Conservation (phyloP, 2,329 filamentous ascomycete genomes). For the Neoascochyta sp. region DNA sequence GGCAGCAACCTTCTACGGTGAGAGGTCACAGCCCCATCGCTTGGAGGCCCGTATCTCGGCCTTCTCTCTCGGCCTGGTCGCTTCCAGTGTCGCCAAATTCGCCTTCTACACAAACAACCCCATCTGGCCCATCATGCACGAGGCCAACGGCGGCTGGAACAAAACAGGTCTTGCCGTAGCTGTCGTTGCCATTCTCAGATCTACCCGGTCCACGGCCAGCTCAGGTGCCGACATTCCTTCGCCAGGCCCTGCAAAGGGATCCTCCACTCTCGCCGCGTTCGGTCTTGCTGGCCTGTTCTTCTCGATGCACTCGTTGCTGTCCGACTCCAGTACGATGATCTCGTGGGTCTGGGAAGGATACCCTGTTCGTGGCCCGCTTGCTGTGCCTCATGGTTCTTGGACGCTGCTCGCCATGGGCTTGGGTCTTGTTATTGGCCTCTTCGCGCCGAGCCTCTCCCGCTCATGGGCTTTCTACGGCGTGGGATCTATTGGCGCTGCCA, state of each 20-base stretch:
- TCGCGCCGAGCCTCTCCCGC: constrained; percentile 64
- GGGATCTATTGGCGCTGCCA: constrained; percentile 72
- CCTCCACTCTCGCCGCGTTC: constrained; percentile 66
- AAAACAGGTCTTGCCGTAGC: constrained; percentile 74
- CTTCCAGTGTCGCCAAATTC: constrained; percentile 87
- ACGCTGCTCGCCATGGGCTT: constrained; percentile 83
- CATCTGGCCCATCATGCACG: constrained; percentile 91
- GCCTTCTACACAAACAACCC: constrained; percentile 94
- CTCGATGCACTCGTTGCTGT: constrained; percentile 84
- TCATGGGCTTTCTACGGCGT: constrained; percentile 77
- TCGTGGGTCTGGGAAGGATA: constrained; percentile 98
- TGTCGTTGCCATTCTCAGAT: constrained; percentile 68
- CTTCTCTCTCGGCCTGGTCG: constrained; percentile 75
- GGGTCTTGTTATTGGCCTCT: constrained; percentile 73
- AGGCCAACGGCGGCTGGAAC: constrained; percentile 88
- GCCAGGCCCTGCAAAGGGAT: constrained; percentile 60
- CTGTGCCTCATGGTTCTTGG: constrained; percentile 83
- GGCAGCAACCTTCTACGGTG: constrained; percentile 75
- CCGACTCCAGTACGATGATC: constrained; percentile 98
- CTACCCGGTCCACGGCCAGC: constrained; percentile 62
- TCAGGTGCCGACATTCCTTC: constrained; percentile 46
- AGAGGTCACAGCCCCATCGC: constrained; percentile 67
- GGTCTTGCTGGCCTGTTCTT: constrained; percentile 85
- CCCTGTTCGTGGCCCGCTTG: constrained; percentile 80
- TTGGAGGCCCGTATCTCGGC: constrained; percentile 80